Base-by-base conservation (phyloP, 2,329 filamentous ascomycete species). In the Tolypocladium amazonense region DNA sequence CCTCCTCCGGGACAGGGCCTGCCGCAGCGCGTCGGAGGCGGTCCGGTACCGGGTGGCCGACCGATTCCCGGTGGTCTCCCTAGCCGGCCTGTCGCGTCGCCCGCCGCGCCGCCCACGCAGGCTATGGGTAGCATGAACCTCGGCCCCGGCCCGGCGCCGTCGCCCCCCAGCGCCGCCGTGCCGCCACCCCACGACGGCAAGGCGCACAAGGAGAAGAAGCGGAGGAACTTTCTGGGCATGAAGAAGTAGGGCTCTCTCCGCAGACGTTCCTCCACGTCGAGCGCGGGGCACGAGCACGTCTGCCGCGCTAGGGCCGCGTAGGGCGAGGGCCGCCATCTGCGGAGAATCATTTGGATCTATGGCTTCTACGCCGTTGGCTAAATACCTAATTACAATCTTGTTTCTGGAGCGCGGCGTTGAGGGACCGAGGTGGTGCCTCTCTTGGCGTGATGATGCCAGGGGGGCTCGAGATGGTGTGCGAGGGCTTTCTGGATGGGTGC, bases 141-240 rank as follows among this genome's bases (percentile, higher is more conserved):
- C 11, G 73, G 72, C 59, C 52, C 68, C 9, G 43, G 35, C 2
- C 56, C 55, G 38, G 63, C 65, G 45, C 63, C 68, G 57, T 62
- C 62, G 58, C 62, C 67, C 56, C 23, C 33, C 38, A 27, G 65
- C 65, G 65, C 60, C 56, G 61, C 55, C 58, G 63, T 61, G 56
- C 63, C 67, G 59, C 63, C 65, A 18, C 65, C 67, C 23, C 70
- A 71, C 4, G 67, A 73, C 64, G 69, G 75, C 4, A 81, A 79
- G 65, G 69, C 73, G 7, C 76, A 77, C 56, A 85, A 86, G 71
- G 80, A 83, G 68, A 87, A 87, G 75, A 86, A 86, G 77, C 82
- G 78, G 69, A 76, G 82, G 58, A 81, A 82, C 61, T 81, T 84
- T 63, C 73, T 85, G 60, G 79, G 81, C 35, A 77, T 83, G 66